Percentiles rank a stretch among this genome's conserved stretches.
Evolutionary conservation across 352 stramenopile genomes (phyloP).

Genomic region (Globisporangium nunn): DNA sequence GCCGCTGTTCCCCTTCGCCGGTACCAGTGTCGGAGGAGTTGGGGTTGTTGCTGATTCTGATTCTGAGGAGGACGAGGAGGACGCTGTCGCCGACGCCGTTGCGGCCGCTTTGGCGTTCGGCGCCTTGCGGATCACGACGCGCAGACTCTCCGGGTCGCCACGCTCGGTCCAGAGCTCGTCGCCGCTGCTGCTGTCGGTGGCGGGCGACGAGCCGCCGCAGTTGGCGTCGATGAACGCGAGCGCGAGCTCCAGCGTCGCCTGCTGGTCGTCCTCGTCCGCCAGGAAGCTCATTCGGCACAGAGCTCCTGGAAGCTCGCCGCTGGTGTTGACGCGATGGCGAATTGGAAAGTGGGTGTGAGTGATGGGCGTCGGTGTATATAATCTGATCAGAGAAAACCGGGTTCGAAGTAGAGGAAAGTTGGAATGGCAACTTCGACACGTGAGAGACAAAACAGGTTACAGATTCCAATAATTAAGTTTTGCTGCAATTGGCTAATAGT

Average conservation of each 20-base stretch:
- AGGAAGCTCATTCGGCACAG: constrained; percentile 6
- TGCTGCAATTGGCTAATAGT: not conserved
- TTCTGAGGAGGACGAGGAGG: not conserved
- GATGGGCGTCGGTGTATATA: not conserved
- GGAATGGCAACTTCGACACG: too few species aligned
- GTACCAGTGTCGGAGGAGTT: too few species aligned
- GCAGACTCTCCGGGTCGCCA: not conserved
- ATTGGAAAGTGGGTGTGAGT: not conserved
- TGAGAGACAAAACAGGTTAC: not conserved
- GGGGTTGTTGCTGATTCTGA: not conserved
- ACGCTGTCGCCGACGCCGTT: not conserved
- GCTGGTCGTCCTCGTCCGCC: constrained; percentile 3
- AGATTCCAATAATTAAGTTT: not conserved
- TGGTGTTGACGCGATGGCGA: not conserved
- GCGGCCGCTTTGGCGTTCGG: not conserved
- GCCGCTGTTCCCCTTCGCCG: not conserved
- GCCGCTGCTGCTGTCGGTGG: not conserved
- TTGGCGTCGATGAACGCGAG: constrained; percentile 19
- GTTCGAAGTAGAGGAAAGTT: too few species aligned
- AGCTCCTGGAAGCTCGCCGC: not conserved
- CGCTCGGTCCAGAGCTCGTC: not conserved
- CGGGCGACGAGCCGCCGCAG: not conserved
- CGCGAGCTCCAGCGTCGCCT: constrained; percentile 11
- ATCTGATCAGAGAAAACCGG: not conserved
- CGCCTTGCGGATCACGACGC: constrained; percentile 4